A percentile compares a stretch with the other conserved stretches of the same genome.
phyloP scores from a whole-genome alignment of 768 basidiomycete species.

The Rhodocollybia butyracea region DNA sequence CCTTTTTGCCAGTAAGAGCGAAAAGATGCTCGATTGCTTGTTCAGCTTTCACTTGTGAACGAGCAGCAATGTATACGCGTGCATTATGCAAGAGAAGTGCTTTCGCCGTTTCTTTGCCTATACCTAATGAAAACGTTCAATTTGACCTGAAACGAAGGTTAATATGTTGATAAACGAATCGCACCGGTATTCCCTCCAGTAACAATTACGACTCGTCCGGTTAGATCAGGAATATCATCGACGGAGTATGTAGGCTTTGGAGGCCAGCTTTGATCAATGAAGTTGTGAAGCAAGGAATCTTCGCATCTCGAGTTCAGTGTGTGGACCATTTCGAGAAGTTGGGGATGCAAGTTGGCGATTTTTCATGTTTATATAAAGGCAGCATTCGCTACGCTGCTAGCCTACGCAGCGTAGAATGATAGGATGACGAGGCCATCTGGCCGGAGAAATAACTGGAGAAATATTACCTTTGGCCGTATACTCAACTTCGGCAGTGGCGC shows the following conservation, averaged over 20 bases:
- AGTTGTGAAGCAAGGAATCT: too few species aligned
- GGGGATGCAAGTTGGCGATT: too few species aligned
- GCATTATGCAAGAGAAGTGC: conserved; percentile 56
- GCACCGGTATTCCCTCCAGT: conserved; percentile 30
- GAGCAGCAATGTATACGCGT: conserved; percentile 60
- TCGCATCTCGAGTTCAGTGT: too few species aligned
- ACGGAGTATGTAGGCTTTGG: conserved; percentile 24
- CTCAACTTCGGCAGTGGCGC: too few species aligned
- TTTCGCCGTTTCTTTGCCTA: conserved; percentile 63
- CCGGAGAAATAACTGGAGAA: too few species aligned
- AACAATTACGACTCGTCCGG: conserved; percentile 41
- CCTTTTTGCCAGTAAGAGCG: conserved; percentile 43
- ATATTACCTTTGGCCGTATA: too few species aligned
- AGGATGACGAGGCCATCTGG: too few species aligned
- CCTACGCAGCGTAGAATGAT: too few species aligned
- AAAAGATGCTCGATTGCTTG: conserved; percentile 53
- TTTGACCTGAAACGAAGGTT: neutral
- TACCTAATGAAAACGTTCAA: conserved; percentile 26
- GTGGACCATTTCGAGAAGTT: too few species aligned
- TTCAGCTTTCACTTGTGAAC: conserved; percentile 40
- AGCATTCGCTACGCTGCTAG: too few species aligned
- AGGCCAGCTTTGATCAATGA: neutral
- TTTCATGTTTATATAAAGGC: too few species aligned
- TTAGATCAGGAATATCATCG: conserved; percentile 38
- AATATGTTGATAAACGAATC: neutral